Conservation (phyloP, 2,329 filamentous ascomycete genomes). For the Ophiostoma sp. region DNA sequence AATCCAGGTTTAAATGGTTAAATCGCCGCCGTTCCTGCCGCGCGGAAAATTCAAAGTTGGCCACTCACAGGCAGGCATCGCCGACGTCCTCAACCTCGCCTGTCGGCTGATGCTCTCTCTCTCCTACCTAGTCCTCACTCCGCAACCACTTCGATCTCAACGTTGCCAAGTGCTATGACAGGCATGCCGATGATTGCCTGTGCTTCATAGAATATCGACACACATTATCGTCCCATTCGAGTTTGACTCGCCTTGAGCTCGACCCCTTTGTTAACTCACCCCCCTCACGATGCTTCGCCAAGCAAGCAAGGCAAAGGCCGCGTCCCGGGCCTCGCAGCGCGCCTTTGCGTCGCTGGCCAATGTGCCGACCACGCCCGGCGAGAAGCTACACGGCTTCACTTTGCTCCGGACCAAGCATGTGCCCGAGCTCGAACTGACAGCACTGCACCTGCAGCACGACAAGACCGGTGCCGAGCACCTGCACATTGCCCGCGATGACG, state of each 20-base stretch:
- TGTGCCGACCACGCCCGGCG: constrained; percentile 66
- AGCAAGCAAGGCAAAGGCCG: constrained; percentile 17
- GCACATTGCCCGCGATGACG: constrained; percentile 88
- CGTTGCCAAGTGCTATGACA: constrained; percentile 21
- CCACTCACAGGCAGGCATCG: constrained; percentile 19
- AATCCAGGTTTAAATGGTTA: neutral
- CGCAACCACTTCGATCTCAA: neutral
- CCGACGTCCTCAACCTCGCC: constrained; percentile 15
- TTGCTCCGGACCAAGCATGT: constrained; percentile 84
- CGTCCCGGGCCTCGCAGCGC: constrained; percentile 14
- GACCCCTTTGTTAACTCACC: neutral
- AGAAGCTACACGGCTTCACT: constrained; percentile 90
- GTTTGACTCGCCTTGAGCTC: too few relatives aligned
- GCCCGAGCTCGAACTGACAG: constrained; percentile 87
- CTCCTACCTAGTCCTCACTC: neutral
- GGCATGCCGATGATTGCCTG: constrained; percentile 24
- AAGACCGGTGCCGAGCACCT: constrained; percentile 94
- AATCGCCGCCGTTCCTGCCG: constrained; percentile 17
- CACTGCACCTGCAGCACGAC: constrained; percentile 84
- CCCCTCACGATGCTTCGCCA: constrained; percentile 19
- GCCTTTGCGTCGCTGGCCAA: constrained; percentile 45
- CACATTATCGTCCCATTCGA: neutral
- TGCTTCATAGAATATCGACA: constrained; percentile 14
- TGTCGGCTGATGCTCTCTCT: constrained; percentile 6
- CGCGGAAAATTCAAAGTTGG: constrained; percentile 17